Percentiles rank a stretch among this genome's conserved stretches.
phyloP scores from a whole-genome alignment of 345 rosid genomes.

The Camelina laxa region DNA sequence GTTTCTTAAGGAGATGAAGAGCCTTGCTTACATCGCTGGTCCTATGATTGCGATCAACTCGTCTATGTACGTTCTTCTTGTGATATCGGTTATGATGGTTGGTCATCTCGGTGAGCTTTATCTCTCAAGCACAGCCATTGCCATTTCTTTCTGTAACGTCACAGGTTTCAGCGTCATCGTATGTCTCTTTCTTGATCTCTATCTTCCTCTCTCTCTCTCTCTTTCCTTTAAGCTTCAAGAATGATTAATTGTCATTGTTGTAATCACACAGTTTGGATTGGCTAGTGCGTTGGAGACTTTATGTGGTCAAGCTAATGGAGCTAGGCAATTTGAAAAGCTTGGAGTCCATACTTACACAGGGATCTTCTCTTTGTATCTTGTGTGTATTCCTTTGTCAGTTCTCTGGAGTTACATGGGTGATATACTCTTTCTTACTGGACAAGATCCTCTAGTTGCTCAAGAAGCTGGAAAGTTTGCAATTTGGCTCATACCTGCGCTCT shows the following conservation, averaged over 20 bases:
- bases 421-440: constrained; percentile 59
- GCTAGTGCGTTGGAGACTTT: constrained; percentile 80
- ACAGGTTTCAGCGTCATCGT: constrained; percentile 82
- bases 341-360: constrained; percentile 68
- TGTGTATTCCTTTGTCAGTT: constrained; percentile 57
- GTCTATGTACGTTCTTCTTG: constrained; percentile 60
- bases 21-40: constrained; percentile 56
- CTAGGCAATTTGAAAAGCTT: constrained; percentile 58
- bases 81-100: constrained; percentile 71
- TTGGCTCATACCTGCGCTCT: constrained; percentile 68
- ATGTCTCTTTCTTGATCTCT: constrained; percentile 29
- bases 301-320: constrained; percentile 85
- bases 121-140: constrained; percentile 81
- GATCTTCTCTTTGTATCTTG: constrained; percentile 49
- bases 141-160: constrained; percentile 68
- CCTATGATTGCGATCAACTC: constrained; percentile 73
- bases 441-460: constrained; percentile 62
- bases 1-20: constrained; percentile 52
- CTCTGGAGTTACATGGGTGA: constrained; percentile 63
- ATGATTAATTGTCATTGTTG: not conserved
- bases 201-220: not conserved
- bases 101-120: constrained; percentile 82
- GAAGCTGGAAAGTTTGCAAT: constrained; percentile 59
- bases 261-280: constrained; percentile 68
- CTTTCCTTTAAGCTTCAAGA: not conserved